These are phyloP conservation scores for Malus sylvestris DNA, from an alignment of 306 rosid species.

Conservation along the genomic window DNA sequence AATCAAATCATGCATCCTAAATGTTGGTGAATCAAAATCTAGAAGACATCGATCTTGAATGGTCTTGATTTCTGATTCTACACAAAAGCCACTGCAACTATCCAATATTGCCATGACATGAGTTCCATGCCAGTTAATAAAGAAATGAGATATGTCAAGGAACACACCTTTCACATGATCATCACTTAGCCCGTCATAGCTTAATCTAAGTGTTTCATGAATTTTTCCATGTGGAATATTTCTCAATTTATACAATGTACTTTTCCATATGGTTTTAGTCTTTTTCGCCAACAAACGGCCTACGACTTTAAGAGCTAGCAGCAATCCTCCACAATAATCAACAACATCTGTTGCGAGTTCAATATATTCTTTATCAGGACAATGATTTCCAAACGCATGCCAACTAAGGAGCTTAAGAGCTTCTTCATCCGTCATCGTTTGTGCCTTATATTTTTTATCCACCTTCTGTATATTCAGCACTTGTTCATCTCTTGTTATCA, in stretches of 20 bases:
- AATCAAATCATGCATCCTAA: constrained; percentile 13
- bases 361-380: neutral
- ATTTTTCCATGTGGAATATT: constrained; percentile 9
- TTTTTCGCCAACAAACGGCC: constrained; percentile 26
- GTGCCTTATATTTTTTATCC: neutral
- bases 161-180: constrained; percentile 20
- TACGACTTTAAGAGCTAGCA: constrained; percentile 30
- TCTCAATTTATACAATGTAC: constrained; percentile 18
- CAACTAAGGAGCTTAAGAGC: constrained; percentile 17
- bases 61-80: constrained; percentile 20
- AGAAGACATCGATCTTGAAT: constrained; percentile 26
- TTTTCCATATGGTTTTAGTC: constrained; percentile 10
- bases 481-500: neutral
- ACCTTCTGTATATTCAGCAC: neutral
- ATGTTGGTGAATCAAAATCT: neutral
- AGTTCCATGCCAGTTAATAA: neutral
- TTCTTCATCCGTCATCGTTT: constrained; percentile 8
- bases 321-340: constrained; percentile 28
- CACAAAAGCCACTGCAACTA: constrained; percentile 18
- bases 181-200: constrained; percentile 12
- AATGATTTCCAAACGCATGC: constrained; percentile 25
- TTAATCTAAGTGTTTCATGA: constrained; percentile 19
- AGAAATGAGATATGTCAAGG: constrained; percentile 33
- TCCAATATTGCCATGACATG: constrained; percentile 16
- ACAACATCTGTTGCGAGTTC: neutral